phyloP scores from a whole-genome alignment of 495 filamentous ascomycete species.

The Aspergillus saccharolyticus region DNA sequence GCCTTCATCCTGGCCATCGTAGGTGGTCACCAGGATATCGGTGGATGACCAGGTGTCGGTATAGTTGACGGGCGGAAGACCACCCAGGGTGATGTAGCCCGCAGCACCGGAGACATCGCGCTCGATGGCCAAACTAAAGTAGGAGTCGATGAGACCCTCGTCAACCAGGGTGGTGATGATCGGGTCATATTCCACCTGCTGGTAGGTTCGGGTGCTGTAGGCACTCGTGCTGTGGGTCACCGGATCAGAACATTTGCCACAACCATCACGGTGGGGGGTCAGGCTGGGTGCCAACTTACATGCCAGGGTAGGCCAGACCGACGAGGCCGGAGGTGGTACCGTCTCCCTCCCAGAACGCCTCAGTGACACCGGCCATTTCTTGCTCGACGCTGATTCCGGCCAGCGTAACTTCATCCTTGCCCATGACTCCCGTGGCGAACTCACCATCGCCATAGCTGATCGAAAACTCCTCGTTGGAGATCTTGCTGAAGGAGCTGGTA shows the following conservation, averaged over 20 bases:
- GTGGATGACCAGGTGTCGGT: constrained; percentile 31
- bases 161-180: constrained; percentile 55
- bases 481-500: constrained; percentile 29
- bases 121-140: constrained; percentile 45
- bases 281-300: constrained; percentile 15
- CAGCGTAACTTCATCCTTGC: constrained; percentile 47
- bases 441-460: constrained; percentile 55
- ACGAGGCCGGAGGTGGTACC: constrained; percentile 43
- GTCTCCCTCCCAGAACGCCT: constrained; percentile 44
- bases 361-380: constrained; percentile 45
- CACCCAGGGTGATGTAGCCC: constrained; percentile 48
- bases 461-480: constrained; percentile 48
- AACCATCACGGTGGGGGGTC: not conserved
- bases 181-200: constrained; percentile 44
- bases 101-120: constrained; percentile 24
- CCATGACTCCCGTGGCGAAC: constrained; percentile 48
- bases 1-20: constrained; percentile 19
- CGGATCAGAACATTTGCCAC: not conserved
- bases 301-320: constrained; percentile 52
- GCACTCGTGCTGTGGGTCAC: constrained; percentile 32
- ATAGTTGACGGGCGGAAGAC: constrained; percentile 38
- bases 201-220: constrained; percentile 23
- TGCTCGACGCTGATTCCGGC: constrained; percentile 50
- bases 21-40: constrained; percentile 36
- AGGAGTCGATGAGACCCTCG: constrained; percentile 43